phyloP scores from a whole-genome alignment of 139 green algal genomes.

The Coelastrella sp. region DNA sequence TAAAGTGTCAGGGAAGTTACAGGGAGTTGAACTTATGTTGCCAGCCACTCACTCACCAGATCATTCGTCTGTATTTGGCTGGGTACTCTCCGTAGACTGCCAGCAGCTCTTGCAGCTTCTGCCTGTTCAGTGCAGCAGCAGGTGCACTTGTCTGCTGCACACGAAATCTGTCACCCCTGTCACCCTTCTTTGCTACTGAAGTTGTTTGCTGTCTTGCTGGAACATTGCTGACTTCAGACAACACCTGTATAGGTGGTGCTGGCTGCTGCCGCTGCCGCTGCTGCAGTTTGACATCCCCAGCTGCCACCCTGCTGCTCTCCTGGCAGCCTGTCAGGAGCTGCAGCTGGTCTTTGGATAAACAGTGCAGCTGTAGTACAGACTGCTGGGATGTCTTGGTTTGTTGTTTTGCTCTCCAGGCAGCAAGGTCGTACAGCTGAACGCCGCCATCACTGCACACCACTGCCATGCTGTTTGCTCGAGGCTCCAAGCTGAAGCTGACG shows the following conservation, averaged over 20 bases:
- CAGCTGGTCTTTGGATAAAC: background rate
- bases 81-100: constrained; percentile 74
- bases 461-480: constrained; percentile 56
- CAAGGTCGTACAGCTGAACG: constrained; percentile 63
- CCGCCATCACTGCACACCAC: constrained; percentile 55
- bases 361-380: background rate
- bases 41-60: constrained; percentile 67
- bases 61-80: constrained; percentile 68
- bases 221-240: constrained; percentile 19
- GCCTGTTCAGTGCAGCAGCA: constrained; percentile 50
- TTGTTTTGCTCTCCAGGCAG: constrained; percentile 1
- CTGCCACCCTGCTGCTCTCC: too few species aligned
- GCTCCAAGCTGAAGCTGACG: constrained; percentile 56
- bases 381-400: background rate
- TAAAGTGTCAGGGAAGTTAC: too few species aligned
- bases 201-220: background rate
- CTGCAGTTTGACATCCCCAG: too few species aligned
- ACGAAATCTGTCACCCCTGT: background rate
- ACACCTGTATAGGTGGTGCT: background rate
- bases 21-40: too few species aligned
- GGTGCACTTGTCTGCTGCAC: background rate
- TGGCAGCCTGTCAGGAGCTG: background rate
- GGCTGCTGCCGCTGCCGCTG: constrained; percentile 34
- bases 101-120: constrained; percentile 67
- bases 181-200: background rate